Evolutionary conservation across 2,329 filamentous ascomycete species (phyloP).

Genomic region (Fusarium circinatum): DNA sequence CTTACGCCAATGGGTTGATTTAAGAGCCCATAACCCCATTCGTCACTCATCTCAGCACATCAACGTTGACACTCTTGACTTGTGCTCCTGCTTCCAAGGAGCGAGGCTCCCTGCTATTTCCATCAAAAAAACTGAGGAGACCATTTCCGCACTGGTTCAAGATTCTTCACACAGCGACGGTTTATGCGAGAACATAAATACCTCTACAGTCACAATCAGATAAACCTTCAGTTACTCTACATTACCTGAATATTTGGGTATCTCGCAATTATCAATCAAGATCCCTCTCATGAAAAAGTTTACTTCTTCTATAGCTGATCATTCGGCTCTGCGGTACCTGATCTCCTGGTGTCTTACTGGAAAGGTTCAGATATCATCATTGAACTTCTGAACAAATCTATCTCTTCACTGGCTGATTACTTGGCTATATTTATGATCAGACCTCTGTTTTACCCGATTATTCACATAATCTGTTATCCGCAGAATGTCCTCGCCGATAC

Average conservation of each 20-base stretch:
- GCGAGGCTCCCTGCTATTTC: neutral
- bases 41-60: neutral
- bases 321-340: neutral
- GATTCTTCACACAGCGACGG: neutral
- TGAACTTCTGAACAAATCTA: neutral
- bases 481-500: neutral
- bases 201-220: too few species aligned
- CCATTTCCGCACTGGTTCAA: neutral
- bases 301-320: neutral
- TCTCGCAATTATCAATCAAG: too few species aligned
- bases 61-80: neutral
- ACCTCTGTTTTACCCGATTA: neutral
- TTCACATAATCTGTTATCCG: accelerated
- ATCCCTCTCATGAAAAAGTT: too few species aligned
- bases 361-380: neutral
- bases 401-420: neutral
- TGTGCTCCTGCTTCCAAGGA: neutral
- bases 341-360: accelerated
- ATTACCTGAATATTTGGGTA: too few species aligned
- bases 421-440: accelerated
- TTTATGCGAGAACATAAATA: too few species aligned
- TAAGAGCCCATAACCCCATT: too few species aligned
- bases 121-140: neutral
- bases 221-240: too few species aligned
- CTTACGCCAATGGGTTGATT: too few species aligned